Percentiles rank a stretch among this genome's conserved stretches.
phyloP scores from a whole-genome alignment of 2,329 filamentous ascomycete genomes.

The Colletotrichum costaricense region DNA sequence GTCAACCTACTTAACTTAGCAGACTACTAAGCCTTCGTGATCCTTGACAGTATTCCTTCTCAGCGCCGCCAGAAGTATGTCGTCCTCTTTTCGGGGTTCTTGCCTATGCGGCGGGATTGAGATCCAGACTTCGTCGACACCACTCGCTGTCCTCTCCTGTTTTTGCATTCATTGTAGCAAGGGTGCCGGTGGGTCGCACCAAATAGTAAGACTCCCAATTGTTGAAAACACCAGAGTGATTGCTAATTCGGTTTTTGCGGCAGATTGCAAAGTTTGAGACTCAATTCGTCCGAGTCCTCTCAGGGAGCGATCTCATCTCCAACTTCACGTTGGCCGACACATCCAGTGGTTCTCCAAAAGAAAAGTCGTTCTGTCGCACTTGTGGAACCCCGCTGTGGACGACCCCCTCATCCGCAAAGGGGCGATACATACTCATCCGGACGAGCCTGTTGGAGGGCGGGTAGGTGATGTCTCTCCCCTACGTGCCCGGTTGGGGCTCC shows the following conservation, averaged over 20 bases:
- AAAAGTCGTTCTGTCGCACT: conserved; percentile 41
- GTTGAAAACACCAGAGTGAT: neutral
- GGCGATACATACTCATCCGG: conserved; percentile 40
- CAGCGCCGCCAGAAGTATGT: conserved; percentile 5
- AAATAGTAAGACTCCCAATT: conserved; percentile 26
- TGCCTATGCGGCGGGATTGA: conserved; percentile 36
- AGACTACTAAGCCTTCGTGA: neutral
- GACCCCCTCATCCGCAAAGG: conserved; percentile 40
- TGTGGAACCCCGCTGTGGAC: conserved; percentile 44
- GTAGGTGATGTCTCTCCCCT: conserved; percentile 35
- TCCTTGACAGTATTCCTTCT: neutral
- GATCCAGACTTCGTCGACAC: conserved; percentile 21
- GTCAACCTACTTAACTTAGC: too few relatives aligned
- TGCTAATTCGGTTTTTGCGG: neutral
- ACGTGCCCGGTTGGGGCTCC: neutral
- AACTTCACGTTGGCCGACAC: conserved; percentile 40
- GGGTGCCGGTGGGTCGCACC: conserved; percentile 29
- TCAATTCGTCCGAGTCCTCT: conserved; percentile 32
- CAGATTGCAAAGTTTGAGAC: conserved; percentile 44
- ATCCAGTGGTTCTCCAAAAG: conserved; percentile 40
- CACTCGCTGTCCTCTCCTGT: conserved; percentile 33
- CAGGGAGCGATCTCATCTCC: conserved; percentile 9
- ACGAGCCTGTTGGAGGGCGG: conserved; percentile 39
- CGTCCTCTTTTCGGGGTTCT: conserved; percentile 22
- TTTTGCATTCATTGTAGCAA: conserved; percentile 37